phyloP scores from a whole-genome alignment of 768 basidiomycete genomes.

The Lactifluus volemus region DNA sequence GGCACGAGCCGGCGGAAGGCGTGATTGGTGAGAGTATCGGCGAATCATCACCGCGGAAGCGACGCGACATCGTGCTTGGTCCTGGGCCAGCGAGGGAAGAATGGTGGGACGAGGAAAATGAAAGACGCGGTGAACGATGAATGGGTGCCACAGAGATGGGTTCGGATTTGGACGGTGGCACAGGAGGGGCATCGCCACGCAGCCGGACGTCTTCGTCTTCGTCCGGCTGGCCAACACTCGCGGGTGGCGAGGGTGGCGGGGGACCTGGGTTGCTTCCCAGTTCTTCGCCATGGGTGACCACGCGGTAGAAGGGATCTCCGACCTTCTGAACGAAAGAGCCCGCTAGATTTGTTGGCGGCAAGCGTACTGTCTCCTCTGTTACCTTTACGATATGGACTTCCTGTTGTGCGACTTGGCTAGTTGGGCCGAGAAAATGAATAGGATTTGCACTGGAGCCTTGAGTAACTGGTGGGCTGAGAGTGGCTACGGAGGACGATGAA shows the following conservation, averaged over 20 bases:
- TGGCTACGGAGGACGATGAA: slow-evolving; percentile 18
- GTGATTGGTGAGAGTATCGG: slow-evolving; percentile 22
- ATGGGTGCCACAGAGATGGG: not conserved
- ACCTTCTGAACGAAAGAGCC: slow-evolving; percentile 30
- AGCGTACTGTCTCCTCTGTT: slow-evolving; percentile 38
- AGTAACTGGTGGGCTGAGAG: slow-evolving; percentile 8
- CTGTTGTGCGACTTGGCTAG: slow-evolving; percentile 28
- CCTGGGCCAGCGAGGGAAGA: slow-evolving; percentile 15
- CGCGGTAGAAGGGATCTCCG: slow-evolving; percentile 28
- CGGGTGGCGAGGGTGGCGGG: slow-evolving; percentile 48
- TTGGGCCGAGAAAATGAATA: slow-evolving; percentile 26
- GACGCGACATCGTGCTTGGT: slow-evolving; percentile 13
- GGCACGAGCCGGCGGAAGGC: slow-evolving; percentile 20
- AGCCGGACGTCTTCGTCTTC: slow-evolving; percentile 2
- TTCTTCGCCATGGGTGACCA: slow-evolving; percentile 20
- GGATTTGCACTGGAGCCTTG: slow-evolving; percentile 25
- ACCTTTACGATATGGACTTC: slow-evolving; percentile 50
- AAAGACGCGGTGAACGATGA: slow-evolving; percentile 2
- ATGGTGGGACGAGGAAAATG: slow-evolving; percentile 12
- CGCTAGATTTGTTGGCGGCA: slow-evolving; percentile 32
- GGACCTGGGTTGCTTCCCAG: slow-evolving; percentile 35
- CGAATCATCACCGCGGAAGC: slow-evolving; percentile 21
- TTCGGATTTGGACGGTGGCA: slow-evolving; percentile 7
- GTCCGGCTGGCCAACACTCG: slow-evolving; percentile 29
- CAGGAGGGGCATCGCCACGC: not conserved